Evolutionary conservation across 805 yeast genomes (phyloP), one percentile per base, ranked within the genome.

Genomic region (Myxozyma udenii): DNA sequence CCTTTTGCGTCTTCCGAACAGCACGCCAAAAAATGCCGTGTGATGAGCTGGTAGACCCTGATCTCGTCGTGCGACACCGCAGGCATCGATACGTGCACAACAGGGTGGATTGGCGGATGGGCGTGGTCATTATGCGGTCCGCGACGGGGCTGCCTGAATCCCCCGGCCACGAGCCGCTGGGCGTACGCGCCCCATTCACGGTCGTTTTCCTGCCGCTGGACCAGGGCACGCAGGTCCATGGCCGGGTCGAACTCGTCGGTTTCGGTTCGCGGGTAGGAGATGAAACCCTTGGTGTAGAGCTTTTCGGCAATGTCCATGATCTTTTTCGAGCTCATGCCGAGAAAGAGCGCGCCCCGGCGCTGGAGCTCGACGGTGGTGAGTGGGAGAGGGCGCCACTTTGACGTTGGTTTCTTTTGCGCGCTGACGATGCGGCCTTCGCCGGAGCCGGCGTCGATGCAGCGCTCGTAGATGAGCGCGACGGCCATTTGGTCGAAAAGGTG

Each of bases 51-150:
- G 67, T 90, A 93, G 0, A 93, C 91, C 55, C 77, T 81, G 61
- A 77, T 78, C 56, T 85, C 85, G 46, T 77, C 78, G 0, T 65
- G 68, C 11, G 53, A 69, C 42, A 64, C 62, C 51, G 43, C 59
- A 32, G 30, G 62, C 50, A 49, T 46, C 1, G 55, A 49, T 2
- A 60, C 64, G 4, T 61, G 61, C 12, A 56, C 63, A 9, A 87
- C 81, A 0, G 99, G 99, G 68, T 93, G 97, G 51, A 93, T 93
- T 0, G 99, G 97, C 3, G 98, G 98, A 77, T 93, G 99, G 22
- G 98, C 98, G 64, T 88, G 83, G 70, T 93, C 99, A 64, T 89
- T 86, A 64, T 87, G 83, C 11, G 73, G 76, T 3, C 99, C 99
- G 36, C 75, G 74, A 45, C 98, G 71, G 0, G 99, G 98, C 3